Conservation (phyloP, 441 rosid species). For the Adansonia grandidieri region DNA sequence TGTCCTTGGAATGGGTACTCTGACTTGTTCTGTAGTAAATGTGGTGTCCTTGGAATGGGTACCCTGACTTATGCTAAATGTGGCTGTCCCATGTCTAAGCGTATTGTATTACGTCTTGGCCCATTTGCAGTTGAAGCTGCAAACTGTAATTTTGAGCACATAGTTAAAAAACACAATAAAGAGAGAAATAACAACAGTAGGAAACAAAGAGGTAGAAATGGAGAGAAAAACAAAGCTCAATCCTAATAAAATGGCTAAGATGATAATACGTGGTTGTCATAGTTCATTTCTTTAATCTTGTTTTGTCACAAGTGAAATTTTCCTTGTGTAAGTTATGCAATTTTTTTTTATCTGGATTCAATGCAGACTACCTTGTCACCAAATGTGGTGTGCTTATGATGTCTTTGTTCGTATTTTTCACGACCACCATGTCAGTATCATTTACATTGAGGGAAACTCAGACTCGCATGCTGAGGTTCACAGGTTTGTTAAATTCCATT, state of each 20-base stretch:
- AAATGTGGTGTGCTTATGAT: conserved; percentile 99
- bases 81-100: background rate
- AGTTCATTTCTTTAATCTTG: background rate
- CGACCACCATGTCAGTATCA: conserved; percentile 98
- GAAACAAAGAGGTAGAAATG: background rate
- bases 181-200: background rate
- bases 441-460: conserved; percentile 98
- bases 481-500: conserved; percentile 55
- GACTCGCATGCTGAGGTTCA: conserved; percentile 94
- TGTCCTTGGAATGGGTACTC: background rate
- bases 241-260: background rate
- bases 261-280: background rate
- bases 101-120: background rate
- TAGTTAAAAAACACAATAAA: background rate
- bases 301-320: background rate
- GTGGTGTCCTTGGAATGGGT: background rate
- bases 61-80: background rate
- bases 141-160: background rate
- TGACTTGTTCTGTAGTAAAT: background rate
- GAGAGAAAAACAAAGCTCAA: background rate
- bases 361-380: conserved; percentile 93
- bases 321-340: conserved; percentile 5
- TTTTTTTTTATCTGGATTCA: conserved; percentile 25
- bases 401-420: conserved; percentile 96
- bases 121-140: background rate